Evolutionary conservation across 1,284 basidiomycete genomes (phyloP), one percentile per base, ranked within the genome.

Genomic region (Mrakiaceae sp.): DNA sequence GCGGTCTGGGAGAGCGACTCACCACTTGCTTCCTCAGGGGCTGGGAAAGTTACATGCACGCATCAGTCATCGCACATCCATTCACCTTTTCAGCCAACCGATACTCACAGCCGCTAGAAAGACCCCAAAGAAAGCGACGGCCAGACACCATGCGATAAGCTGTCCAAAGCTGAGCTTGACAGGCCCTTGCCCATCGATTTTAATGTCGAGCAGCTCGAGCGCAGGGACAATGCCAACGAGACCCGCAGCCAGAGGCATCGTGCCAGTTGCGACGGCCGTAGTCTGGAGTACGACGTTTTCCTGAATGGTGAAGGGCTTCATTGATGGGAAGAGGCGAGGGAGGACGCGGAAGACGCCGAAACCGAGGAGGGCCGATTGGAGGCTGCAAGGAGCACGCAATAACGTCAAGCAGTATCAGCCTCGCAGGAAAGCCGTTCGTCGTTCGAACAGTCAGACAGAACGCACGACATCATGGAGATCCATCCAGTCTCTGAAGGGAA

Each of bases 171-270:
- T 82, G 44, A 96, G 78, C 64, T 82, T 77, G 16, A 97, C 82
- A 1, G 94, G 88, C 0, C 81, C 81, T 14, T 74, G 81, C 3
- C 90, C 90, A 71, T 98, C 94, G 67, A 82, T 79, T 58, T 84
- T 81, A 70, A 83, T 80, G 57, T 84, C 83, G 47, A 98, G 81
- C 67, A 95, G 78, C 14, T 85, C 84, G 7, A 98, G 79, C 0
- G 94, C 94, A 1, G 94, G 94, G 39, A 98, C 81, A 67, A 98
- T 94, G 16, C 94, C 94, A 9, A 98, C 92, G 69, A 97, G 88
- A 0, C 94, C 93, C 4, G 93, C 93, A 6, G 92, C 90, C 27
- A 98, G 81, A 10, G 93, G 92, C 86, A 96, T 91, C 0, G 79
- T 79, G 0, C 80, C 80, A 0, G 90, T 94, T 4, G 94, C 92